Base-by-base conservation (phyloP, 2,329 filamentous ascomycete genomes). In the Grosmannia clavigera region DNA sequence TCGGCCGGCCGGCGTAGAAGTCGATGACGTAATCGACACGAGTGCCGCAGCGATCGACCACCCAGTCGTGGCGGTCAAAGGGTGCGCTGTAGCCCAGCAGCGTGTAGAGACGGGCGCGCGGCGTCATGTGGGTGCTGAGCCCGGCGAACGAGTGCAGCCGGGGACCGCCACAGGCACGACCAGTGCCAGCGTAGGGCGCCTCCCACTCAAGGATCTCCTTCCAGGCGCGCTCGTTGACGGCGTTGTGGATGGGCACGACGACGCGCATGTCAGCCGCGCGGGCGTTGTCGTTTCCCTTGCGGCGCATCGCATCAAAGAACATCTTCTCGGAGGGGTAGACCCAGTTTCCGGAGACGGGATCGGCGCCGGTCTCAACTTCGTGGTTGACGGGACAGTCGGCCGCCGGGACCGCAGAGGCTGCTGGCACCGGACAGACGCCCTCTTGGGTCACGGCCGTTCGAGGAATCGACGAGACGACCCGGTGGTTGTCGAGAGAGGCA, bases 41-140 rank as follows among this genome's bases (percentile, higher is more conserved):
- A 25, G 78, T 86, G 35, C 88, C 92, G 70, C 94, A 97, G 58
- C 94, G 81, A 73, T 99, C 92, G 43, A 99, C 86, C 29, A 96
- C 85, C 94, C 94, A 99, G 72, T 99, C 94, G 72, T 99, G 94
- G 33, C 94, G 80, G 74, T 99, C 94, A 72, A 99, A 99, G 1
- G 94, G 94, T 58, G 86, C 79, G 62, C 87, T 86, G 72, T 96
- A 97, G n/a, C 94, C 94, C 59, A 96, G 75, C 61, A 91, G 73
- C 5, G 85, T 88, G 72, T 95, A 95, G 65, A 94, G 73, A 61
- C 92, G 80, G 2, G 94, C 94, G 63, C 85, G 86, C 0, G 94
- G 94, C 4, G 89, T 94, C 76, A 96, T 77, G 61, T 76, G 76
- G 16, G 76, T 76, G 67, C 78, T 84, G 55, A 86, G 77, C 62